These are phyloP conservation scores for Dactylellina parvicollis DNA, from an alignment of 2,329 filamentous ascomycete species.

Conservation along the genomic window DNA sequence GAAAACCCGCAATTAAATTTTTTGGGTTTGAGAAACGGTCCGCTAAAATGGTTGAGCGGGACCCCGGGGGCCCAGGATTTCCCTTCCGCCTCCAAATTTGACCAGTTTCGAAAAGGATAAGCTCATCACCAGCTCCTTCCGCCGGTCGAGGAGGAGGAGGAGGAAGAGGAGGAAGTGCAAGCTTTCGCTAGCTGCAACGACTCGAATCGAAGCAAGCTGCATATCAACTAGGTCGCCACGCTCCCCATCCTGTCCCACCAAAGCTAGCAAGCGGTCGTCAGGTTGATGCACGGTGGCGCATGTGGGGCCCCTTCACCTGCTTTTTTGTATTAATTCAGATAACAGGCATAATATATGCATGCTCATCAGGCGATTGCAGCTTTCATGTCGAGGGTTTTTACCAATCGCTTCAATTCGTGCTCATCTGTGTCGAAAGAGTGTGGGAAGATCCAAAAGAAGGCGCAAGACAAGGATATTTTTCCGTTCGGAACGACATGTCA, in stretches of 20 bases:
- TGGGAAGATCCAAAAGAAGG: constrained; percentile 26
- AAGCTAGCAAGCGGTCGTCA: constrained; percentile 39
- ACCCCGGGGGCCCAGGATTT: constrained; percentile 19
- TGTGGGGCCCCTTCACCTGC: constrained; percentile 34
- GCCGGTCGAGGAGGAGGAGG: constrained; percentile 6
- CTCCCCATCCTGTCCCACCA: constrained; percentile 36
- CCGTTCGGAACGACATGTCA: constrained; percentile 52
- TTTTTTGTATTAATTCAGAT: constrained; percentile 33
- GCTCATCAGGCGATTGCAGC: constrained; percentile 40
- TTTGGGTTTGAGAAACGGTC: not conserved
- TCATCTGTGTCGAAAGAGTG: constrained; percentile 19
- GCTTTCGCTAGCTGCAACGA: constrained; percentile 8
- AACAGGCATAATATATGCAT: constrained; percentile 45
- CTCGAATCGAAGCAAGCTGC: constrained; percentile 43
- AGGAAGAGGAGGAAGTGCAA: not conserved
- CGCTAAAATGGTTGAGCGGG: constrained; percentile 18
- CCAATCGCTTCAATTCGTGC: constrained; percentile 50
- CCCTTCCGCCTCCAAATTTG: constrained; percentile 7
- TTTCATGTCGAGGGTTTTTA: constrained; percentile 15
- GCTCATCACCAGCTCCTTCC: constrained; percentile 27
- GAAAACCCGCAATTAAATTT: not conserved
- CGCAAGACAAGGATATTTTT: constrained; percentile 50
- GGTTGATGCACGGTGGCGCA: constrained; percentile 48
- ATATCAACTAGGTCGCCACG: constrained; percentile 44
- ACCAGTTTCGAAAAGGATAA: constrained; percentile 41